These are phyloP conservation scores for Neolentinus lepideus DNA, from an alignment of 1,284 basidiomycete species.

Conservation along the genomic window DNA sequence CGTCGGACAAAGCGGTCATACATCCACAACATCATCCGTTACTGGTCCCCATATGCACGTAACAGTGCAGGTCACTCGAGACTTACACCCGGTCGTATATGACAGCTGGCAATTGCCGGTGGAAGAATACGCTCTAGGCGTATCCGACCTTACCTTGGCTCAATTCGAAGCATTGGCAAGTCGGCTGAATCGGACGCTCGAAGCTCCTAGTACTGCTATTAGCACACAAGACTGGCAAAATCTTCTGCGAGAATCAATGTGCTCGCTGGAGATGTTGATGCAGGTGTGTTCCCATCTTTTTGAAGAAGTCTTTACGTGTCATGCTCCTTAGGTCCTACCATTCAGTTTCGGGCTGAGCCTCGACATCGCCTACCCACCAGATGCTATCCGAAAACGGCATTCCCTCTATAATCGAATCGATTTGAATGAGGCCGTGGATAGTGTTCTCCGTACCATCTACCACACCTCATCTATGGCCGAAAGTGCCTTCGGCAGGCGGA, in stretches of 20 bases:
- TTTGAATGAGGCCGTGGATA: slow-evolving; percentile 78
- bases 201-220: slow-evolving; percentile 20
- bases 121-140: slow-evolving; percentile 68
- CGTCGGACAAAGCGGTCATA: slow-evolving; percentile 35
- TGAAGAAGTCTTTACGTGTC: slow-evolving; percentile 6
- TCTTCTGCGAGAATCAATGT: slow-evolving; percentile 49
- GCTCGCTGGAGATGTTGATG: slow-evolving; percentile 66
- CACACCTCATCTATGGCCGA: slow-evolving; percentile 49
- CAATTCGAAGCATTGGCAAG: slow-evolving; percentile 73
- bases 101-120: slow-evolving; percentile 70
- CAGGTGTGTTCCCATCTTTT: slow-evolving; percentile 39
- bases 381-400: slow-evolving; percentile 31
- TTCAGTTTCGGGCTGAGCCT: slow-evolving; percentile 70
- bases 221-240: slow-evolving; percentile 51
- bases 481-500: slow-evolving; percentile 47
- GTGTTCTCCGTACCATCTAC: slow-evolving; percentile 78
- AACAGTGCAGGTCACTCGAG: slow-evolving; percentile 88
- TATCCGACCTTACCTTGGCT: slow-evolving; percentile 74
- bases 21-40: slow-evolving; percentile 80
- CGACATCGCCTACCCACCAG: slow-evolving; percentile 69
- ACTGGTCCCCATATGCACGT: slow-evolving; percentile 84
- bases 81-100: slow-evolving; percentile 82
- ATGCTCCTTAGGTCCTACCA: slow-evolving; percentile 54
- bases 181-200: slow-evolving; percentile 37
- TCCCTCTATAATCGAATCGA: slow-evolving; percentile 49